These are phyloP conservation scores for Ailanthus altissimus DNA, from an alignment of 345 rosid species.

Conservation along the genomic window DNA sequence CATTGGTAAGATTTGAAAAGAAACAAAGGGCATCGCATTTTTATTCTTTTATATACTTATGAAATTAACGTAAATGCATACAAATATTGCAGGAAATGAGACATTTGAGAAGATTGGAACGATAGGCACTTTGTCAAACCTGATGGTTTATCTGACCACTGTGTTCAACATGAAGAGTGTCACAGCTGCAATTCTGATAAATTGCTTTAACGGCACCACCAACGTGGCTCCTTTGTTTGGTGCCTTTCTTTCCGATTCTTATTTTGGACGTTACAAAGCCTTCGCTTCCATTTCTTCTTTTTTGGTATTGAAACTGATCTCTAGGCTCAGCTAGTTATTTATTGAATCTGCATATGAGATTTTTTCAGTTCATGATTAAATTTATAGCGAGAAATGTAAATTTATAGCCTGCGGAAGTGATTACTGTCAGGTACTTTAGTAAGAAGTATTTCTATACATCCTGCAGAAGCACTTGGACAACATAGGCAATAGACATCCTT, in stretches of 20 bases:
- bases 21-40: too few species aligned
- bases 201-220: conserved; percentile 35
- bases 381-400: too few species aligned
- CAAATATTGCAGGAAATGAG: conserved; percentile 37
- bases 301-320: conserved; percentile 13
- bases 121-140: conserved; percentile 35
- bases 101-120: conserved; percentile 49
- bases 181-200: conserved; percentile 31
- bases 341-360: too few species aligned
- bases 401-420: too few species aligned
- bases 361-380: too few species aligned
- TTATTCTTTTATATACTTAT: not conserved
- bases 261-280: conserved; percentile 38
- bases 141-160: conserved; percentile 37
- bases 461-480: too few species aligned
- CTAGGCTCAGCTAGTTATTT: too few species aligned
- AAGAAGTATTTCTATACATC: too few species aligned
- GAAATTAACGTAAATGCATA: too few species aligned
- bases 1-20: conserved; percentile 5
- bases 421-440: too few species aligned
- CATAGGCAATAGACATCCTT: too few species aligned
- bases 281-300: conserved; percentile 37
- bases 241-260: conserved; percentile 40
- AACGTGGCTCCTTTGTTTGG: conserved; percentile 41
- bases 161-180: conserved; percentile 44